Percentiles rank a stretch among this genome's conserved stretches.
phyloP scores from a whole-genome alignment of 192 early-diverging fungal genomes.

The Radiomyces spectabilis region DNA sequence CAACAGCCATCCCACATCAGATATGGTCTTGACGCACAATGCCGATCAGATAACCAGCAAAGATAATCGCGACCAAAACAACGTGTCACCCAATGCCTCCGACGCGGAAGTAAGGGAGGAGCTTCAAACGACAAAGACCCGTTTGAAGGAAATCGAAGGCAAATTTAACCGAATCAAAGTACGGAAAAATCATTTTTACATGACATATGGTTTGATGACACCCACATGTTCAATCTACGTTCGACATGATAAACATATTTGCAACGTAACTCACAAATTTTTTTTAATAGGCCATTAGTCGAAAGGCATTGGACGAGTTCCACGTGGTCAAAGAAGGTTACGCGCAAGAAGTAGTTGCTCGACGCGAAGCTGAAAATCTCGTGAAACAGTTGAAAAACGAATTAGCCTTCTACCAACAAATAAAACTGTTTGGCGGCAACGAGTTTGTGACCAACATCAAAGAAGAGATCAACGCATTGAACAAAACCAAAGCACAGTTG shows the following conservation, averaged over 20 bases:
- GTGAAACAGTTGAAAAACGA: constrained; percentile 14
- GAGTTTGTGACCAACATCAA: constrained; percentile 2
- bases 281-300: constrained; percentile 35
- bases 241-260: background rate
- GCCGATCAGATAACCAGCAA: no score
- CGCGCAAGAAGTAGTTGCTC: constrained; percentile 15
- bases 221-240: background rate
- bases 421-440: constrained; percentile 1
- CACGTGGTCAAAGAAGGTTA: constrained; percentile 36
- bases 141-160: background rate
- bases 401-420: constrained; percentile 18
- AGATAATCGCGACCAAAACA: no score
- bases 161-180: constrained; percentile 1
- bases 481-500: background rate
- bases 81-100: no score
- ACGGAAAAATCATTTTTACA: background rate
- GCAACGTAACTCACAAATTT: background rate
- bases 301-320: constrained; percentile 30
- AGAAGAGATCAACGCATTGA: constrained; percentile 11
- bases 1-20: background rate
- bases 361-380: constrained; percentile 23
- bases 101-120: background rate
- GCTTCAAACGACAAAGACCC: background rate
- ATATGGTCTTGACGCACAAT: no score
- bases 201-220: background rate